Evolutionary conservation across 2,329 filamentous ascomycete species (phyloP), one percentile per base, ranked within the genome.

Genomic region (Elsinoe batatas): DNA sequence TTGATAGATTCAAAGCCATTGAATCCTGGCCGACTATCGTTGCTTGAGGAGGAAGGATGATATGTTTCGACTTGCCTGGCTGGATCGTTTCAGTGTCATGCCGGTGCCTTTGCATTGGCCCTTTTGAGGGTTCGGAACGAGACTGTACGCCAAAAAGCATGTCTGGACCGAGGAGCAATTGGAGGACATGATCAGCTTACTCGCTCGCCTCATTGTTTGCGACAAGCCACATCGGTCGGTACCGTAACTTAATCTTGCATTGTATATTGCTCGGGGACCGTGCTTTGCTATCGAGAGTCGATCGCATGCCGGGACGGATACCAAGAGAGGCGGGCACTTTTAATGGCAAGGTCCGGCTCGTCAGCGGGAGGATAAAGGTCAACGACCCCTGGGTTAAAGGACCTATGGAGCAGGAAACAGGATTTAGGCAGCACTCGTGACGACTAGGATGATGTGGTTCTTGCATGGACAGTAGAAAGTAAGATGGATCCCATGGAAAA

Each of bases 201-300:
- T 50, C 46, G 46, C 32, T 37, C 46, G 12, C 17, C 10, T 11
- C n/a, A 5, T 17, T 42, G 26, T 44, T 18, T 6, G 12, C 40
- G n/a, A 22, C 40, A 50, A 50, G 46, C 46, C 46, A 37, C 46
- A 35, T 50, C 47, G 47, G 32, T 5, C 13, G 38, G 47, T 22
- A 37, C 32, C 47, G 47, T 33, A 51, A 51, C 47, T 51, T 20
- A 51, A 51, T 51, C 47, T 51, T 51, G 47, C 47, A 51, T 51
- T 37, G 26, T 12, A 33, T 33, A 51, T 51, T 37, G 26, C 11
- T n/a, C 47, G 12, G 18, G 47, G 47, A 15, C 17, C 47, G 47
- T 51, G 47, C 47, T 51, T 22, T 44, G 36, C 36, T 15, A 37
- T 37, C 47, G 15, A 51, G 47, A 17, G 32, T 51, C 32, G 20